Evolutionary conservation across 352 stramenopile genomes (phyloP), one percentile per base, ranked within the genome.

Genomic region (Peronosclerospora sorghi): DNA sequence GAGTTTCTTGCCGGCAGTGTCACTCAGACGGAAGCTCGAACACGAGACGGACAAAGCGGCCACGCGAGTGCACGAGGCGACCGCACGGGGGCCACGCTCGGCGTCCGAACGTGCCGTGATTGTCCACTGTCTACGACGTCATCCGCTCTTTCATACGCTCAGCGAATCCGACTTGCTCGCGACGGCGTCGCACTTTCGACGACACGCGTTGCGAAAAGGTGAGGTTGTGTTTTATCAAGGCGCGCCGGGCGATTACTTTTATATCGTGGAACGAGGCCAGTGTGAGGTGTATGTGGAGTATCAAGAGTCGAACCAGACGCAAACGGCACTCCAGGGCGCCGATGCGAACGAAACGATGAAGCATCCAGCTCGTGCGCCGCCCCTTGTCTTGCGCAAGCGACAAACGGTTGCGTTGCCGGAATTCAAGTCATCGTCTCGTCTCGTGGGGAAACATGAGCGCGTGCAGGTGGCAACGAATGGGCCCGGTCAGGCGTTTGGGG

Each of bases 151-250:
- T 59, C 78, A 91, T 41, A 80, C 67, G 23, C 47, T 86, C 24
- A 85, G 63, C 35, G 75, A 88, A 32, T 59, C 73, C 21, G 67
- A 90, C 42, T 54, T 92, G 1, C 41, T 80, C 8, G 42, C 41
- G 5, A 60, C 86, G 28, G 68, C 73, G 9, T 66, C 42, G 9
- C 54, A 73, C 5, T 90, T 88, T 32, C 74, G 73, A 9, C 71
- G 73, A 15, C 69, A 70, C 4, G 57, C 62, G 13, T 34, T 87
- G 15, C 39, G 55, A 0, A 58, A 73, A 8, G 70, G 74, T n/a
- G 73, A 91, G 35, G 73, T 88, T 1, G 75, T 89, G 13, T 93
- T 93, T 44, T 88, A 88, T 45, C 81, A 93, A 48, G 81, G 81
- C n/a, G 59, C 53, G 7, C 45, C 62, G 0, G 78, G 81, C 9